Evolutionary conservation across 306 rosid species (phyloP).

Genomic region (Luffa acutangula): DNA sequence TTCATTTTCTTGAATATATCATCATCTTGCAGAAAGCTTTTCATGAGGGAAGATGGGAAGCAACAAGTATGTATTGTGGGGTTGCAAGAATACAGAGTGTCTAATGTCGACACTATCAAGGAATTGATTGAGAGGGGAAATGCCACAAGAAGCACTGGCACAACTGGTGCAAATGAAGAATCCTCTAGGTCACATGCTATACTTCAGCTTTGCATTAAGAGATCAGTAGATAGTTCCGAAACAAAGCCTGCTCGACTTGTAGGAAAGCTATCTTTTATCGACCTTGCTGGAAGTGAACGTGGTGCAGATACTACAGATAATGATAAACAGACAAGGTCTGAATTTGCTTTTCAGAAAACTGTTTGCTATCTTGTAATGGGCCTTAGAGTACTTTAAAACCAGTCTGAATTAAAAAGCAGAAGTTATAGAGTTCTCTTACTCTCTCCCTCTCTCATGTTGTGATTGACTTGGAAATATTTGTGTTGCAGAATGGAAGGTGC

Average conservation of each 20-base stretch:
- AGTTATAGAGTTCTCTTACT: neutral
- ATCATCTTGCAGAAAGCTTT: constrained; percentile 70
- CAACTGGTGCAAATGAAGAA: constrained; percentile 98
- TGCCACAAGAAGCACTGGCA: constrained; percentile 91
- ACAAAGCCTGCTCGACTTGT: constrained; percentile 82
- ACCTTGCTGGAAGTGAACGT: constrained; percentile 99
- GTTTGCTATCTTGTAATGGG: neutral
- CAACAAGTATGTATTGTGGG: constrained; percentile 99
- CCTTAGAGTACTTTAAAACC: neutral
- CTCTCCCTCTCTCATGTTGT: neutral
- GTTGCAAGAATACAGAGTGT: constrained; percentile 88
- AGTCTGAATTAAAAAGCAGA: neutral
- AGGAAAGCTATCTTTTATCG: constrained; percentile 96
- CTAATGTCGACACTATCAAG: constrained; percentile 81
- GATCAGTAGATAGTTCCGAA: constrained; percentile 68
- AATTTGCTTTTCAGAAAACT: neutral
- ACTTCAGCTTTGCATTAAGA: constrained; percentile 94
- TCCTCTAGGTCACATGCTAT: constrained; percentile 99
- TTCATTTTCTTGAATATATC: constrained; percentile 11
- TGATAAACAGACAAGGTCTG: constrained; percentile 90
- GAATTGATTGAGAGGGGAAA: constrained; percentile 91
- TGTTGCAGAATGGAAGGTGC: constrained; percentile 98
- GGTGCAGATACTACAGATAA: constrained; percentile 99
- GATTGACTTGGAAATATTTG: neutral
- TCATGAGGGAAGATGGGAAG: constrained; percentile 98